Percentiles rank a stretch among this genome's conserved stretches.
Conservation (phyloP, 2,329 filamentous ascomycete species). For the Trichoderma sp. region DNA sequence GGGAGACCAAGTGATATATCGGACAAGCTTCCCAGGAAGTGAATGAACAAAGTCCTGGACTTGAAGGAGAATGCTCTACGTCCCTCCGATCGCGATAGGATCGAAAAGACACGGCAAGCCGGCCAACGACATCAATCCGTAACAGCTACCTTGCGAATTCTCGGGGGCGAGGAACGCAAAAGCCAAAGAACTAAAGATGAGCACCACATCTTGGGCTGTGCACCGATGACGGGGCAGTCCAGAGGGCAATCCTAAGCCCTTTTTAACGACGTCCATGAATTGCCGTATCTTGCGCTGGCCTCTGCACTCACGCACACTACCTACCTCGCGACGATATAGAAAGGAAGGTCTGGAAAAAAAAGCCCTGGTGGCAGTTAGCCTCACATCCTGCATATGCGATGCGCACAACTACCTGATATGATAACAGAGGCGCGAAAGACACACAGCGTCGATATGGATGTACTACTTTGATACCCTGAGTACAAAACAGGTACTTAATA, state of each 20-base stretch:
- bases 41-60: slow-evolving; percentile 4
- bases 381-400: no score
- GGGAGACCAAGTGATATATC: slow-evolving; percentile 50
- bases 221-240: neutral
- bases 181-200: neutral
- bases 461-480: neutral
- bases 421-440: neutral
- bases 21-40: slow-evolving; percentile 37
- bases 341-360: neutral
- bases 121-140: no score
- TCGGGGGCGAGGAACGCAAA: neutral
- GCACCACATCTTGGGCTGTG: neutral
- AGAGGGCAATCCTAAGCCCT: neutral
- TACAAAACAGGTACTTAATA: neutral
- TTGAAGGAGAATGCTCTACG: neutral
- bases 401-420: neutral
- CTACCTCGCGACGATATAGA: neutral
- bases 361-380: neutral
- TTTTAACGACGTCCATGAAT: neutral
- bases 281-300: neutral
- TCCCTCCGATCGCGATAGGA: neutral
- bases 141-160: neutral
- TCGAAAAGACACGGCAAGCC: neutral
- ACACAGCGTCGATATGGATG: neutral
- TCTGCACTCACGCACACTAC: neutral